Base-by-base conservation (phyloP, 257 asterid species). In the Phtheirospermum japonicum region DNA sequence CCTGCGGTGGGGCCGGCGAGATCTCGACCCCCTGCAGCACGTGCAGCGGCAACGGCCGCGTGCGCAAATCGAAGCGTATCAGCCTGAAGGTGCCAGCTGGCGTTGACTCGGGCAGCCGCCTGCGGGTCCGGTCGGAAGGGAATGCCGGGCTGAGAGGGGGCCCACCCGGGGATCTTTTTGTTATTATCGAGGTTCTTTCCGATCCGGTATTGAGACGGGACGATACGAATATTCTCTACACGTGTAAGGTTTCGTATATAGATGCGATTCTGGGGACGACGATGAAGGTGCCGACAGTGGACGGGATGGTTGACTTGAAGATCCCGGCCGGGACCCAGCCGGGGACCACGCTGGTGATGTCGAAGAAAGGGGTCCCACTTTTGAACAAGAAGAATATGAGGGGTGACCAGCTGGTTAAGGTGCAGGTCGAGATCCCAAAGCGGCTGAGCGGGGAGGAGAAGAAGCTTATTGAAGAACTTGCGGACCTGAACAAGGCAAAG, bases 11-110 rank as follows among this genome's bases (percentile, higher is more conserved):
- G 7, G 33, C 83, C 0, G 99, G 99, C 16, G 92, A 93, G 66
- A 80, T 65, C 61, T 79, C 90, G 4, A 82, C 96, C 9, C 94
- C 96, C 18, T 93, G 99, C 80, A 65, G 59, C 59, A 82, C 96
- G 0, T 93, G 99, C 18, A 53, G 73, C 3, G 97, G 99, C 1
- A 91, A 87, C 32, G 94, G 90, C 20, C 81, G 99, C 23, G 90
- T 79, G 19, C 75, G 85, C 63, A 93, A 89, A 76, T 85, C 96
- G 0, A 89, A 93, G 74, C 92, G 96, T 17, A 89, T 89, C 20
- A 85, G 99, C 82, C 74, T 93, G 80, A 93, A 93, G 69, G 96
- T 93, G 12, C 99, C 96, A 0, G 86, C 97, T 0, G 99, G 97
- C 26, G 97, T 93, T 0, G 99, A 93, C 73, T 71, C 95, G 0